Evolutionary conservation across 2,329 filamentous ascomycete genomes (phyloP).

Genomic region (Colletotrichum ledebouriae): DNA sequence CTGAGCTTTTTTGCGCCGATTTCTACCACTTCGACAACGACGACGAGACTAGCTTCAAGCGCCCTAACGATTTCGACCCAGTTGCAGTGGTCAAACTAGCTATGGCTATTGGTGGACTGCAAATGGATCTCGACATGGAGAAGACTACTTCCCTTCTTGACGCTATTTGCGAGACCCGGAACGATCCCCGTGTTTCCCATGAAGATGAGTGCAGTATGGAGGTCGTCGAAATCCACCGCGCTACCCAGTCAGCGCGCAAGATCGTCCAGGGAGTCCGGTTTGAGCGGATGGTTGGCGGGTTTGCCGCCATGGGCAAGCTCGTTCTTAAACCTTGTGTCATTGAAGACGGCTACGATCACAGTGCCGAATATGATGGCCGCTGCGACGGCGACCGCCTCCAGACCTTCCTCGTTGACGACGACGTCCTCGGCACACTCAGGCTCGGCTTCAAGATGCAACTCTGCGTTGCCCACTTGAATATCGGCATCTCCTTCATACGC

Average conservation of each 20-base stretch:
- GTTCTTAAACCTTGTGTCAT: constrained; percentile 60
- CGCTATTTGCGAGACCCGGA: no score
- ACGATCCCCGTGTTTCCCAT: constrained; percentile 49
- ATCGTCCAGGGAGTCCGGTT: constrained; percentile 55
- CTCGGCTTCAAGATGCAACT: constrained; percentile 74
- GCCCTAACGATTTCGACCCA: constrained; percentile 58
- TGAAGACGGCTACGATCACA: constrained; percentile 61
- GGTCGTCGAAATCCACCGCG: constrained; percentile 64
- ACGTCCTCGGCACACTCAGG: constrained; percentile 65
- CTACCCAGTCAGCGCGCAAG: constrained; percentile 56
- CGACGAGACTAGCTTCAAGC: constrained; percentile 46
- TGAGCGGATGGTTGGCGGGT: constrained; percentile 48
- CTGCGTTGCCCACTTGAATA: constrained; percentile 68
- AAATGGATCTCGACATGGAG: not conserved
- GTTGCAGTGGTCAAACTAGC: constrained; percentile 59
- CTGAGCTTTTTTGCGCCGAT: constrained; percentile 71
- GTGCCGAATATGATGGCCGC: constrained; percentile 21
- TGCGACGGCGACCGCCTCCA: constrained; percentile 37
- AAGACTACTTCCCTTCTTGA: not conserved
- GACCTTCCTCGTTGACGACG: constrained; percentile 77
- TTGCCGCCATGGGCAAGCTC: constrained; percentile 61
- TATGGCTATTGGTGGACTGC: constrained; percentile 53
- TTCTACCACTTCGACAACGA: constrained; percentile 38
- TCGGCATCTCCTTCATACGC: constrained; percentile 76
- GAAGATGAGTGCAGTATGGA: constrained; percentile 71